These are phyloP conservation scores for Sphagnurus paluster DNA, from an alignment of 1,284 basidiomycete species.

Conservation along the genomic window DNA sequence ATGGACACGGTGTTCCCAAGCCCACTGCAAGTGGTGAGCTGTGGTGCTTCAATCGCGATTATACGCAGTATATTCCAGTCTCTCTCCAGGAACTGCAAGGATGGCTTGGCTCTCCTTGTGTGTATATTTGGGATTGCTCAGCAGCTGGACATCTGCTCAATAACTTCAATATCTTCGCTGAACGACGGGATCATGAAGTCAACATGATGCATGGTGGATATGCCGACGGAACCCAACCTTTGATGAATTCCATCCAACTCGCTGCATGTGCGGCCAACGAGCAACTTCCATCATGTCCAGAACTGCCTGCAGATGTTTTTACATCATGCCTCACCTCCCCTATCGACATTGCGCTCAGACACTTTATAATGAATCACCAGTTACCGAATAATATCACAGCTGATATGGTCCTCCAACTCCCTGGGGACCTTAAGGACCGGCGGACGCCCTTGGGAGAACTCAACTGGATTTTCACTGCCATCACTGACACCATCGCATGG, in stretches of 20 bases:
- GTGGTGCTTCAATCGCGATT: slow-evolving; percentile 98
- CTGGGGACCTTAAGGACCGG: slow-evolving; percentile 95
- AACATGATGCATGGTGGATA: slow-evolving; percentile 59
- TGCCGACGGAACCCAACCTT: slow-evolving; percentile 66
- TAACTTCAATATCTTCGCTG: slow-evolving; percentile 90
- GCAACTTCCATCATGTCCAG: slow-evolving; percentile 91
- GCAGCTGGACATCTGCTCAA: slow-evolving; percentile 91
- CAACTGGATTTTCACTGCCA: slow-evolving; percentile 99
- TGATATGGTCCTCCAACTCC: slow-evolving; percentile 95
- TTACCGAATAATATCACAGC: slow-evolving; percentile 75
- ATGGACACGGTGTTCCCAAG: slow-evolving; percentile 97
- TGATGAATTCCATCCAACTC: slow-evolving; percentile 91
- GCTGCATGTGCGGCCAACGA: slow-evolving; percentile 94
- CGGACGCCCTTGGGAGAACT: slow-evolving; percentile 95
- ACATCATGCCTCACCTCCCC: slow-evolving; percentile 98
- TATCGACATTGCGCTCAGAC: slow-evolving; percentile 95
- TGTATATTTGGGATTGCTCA: slow-evolving; percentile 99
- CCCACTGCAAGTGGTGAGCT: slow-evolving; percentile 96
- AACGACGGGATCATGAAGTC: slow-evolving; percentile 82
- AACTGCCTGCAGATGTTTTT: slow-evolving; percentile 96
- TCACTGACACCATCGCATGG: slow-evolving; percentile 99
- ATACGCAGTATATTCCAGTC: slow-evolving; percentile 98
- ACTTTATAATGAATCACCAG: slow-evolving; percentile 91
- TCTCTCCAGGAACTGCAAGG: slow-evolving; percentile 91
- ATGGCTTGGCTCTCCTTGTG: slow-evolving; percentile 92